Percentiles rank a stretch among this genome's conserved stretches.
Conservation (phyloP, 345 rosid species). For the Salix dunnii region DNA sequence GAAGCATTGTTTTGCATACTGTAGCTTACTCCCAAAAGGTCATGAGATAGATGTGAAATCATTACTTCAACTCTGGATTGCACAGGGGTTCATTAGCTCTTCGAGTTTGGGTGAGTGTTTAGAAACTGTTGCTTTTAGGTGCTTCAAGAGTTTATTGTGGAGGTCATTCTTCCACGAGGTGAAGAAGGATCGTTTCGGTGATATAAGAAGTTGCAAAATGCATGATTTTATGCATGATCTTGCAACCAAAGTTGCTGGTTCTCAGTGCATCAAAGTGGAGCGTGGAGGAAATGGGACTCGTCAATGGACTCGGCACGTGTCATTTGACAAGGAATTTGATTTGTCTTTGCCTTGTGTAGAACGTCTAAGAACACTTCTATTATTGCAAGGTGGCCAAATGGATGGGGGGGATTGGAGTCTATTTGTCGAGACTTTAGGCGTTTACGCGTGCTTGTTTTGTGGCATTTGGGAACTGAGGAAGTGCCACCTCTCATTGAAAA, state of each 20-base stretch:
- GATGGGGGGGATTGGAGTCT: neutral
- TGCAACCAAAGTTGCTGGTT: neutral
- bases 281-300: accelerated
- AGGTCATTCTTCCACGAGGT: constrained; percentile 24
- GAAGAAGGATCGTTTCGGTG: neutral
- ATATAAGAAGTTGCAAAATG: neutral
- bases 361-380: neutral
- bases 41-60: too few relatives aligned
- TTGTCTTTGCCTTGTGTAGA: neutral
- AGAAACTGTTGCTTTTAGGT: constrained; percentile 2
- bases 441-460: constrained; percentile 7
- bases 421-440: neutral
- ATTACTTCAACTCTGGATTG: constrained; percentile 24
- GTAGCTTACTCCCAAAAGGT: too few relatives aligned
- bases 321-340: neutral
- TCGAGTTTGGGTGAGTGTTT: neutral
- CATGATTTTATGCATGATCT: constrained; percentile 30
- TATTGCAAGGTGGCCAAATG: neutral
- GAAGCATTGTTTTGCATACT: too few relatives aligned
- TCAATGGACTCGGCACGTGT: neutral
- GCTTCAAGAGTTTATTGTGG: neutral
- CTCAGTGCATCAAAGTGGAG: neutral
- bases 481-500: too few relatives aligned
- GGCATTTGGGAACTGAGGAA: neutral
- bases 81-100: constrained; percentile 15